Evolutionary conservation across 768 basidiomycete species (phyloP).

Genomic region (Tulasnella sp.): DNA sequence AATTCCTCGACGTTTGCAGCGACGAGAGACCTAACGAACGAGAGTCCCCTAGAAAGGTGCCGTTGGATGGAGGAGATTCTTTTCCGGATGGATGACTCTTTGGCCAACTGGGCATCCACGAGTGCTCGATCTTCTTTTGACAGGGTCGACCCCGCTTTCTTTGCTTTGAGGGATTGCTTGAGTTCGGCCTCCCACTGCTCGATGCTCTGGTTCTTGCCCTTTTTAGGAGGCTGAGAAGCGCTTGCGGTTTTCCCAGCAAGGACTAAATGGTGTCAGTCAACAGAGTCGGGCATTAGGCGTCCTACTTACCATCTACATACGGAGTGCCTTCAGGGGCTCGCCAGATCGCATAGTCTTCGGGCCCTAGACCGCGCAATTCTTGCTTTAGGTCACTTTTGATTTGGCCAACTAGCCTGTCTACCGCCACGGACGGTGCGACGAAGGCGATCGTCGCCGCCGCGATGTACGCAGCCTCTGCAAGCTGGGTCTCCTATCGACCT

Average conservation of each 20-base stretch:
- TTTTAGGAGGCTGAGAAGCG: constrained; percentile 40
- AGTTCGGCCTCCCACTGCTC: constrained; percentile 94
- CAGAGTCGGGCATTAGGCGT: neutral
- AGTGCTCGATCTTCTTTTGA: constrained; percentile 81
- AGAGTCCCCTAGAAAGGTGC: constrained; percentile 56
- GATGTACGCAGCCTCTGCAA: constrained; percentile 54
- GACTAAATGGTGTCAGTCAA: constrained; percentile 38
- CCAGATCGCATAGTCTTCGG: constrained; percentile 78
- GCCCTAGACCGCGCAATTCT: constrained; percentile 54
- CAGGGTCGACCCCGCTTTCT: constrained; percentile 52
- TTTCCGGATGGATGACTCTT: constrained; percentile 62
- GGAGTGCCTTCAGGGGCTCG: constrained; percentile 71
- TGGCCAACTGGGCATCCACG: constrained; percentile 74
- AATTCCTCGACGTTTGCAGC: constrained; percentile 45
- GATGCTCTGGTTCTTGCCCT: constrained; percentile 83
- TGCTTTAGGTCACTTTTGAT: constrained; percentile 55
- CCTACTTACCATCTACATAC: constrained; percentile 63
- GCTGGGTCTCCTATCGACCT: neutral
- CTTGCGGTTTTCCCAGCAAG: constrained; percentile 46
- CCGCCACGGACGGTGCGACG: constrained; percentile 58
- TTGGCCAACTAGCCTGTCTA: constrained; percentile 65
- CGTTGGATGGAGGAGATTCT: constrained; percentile 49
- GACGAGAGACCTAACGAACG: constrained; percentile 59
- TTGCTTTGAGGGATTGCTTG: constrained; percentile 73
- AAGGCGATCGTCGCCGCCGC: constrained; percentile 73